Evolutionary conservation across 176 grass and related monocot species (phyloP), one percentile per base, ranked within the genome.

Genomic region (Eleusine coracana): DNA sequence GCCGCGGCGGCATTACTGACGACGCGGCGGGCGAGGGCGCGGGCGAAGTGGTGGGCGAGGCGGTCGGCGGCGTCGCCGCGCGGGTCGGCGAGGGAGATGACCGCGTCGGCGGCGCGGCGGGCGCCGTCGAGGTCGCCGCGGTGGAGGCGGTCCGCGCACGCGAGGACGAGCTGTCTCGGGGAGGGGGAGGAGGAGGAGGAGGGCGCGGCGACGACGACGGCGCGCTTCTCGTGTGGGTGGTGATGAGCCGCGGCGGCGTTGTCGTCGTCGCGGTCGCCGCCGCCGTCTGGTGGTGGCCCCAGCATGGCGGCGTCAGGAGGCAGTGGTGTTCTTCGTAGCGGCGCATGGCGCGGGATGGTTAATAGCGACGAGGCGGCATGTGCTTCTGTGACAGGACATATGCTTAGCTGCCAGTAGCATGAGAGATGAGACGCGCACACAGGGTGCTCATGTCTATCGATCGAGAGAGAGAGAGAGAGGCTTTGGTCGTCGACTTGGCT

Each of bases 371-470:
- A 38, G 59, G 40, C 50, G 56, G 80, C 68, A 36, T 82, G 80
- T 60, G 68, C 96, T 92, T 89, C 80, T 75, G 87, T 89, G 90
- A 89, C 90, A 93, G 88, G 92, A 90, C 96, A 89, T 81, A 89
- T 81, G 82, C 89, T 93, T 80, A 92, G 89, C 91, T 92, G 87
- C 86, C 87, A 89, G 44, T 81, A 91, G 69, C 61, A 95, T 79
- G 21, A 60, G 74, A 73, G 49, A 63, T 87, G 14, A 52, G 14
- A 13, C 50, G 15, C 13, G 16, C 48, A 15, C 41, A 42, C 41
- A 42, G 8, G 14, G 50, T 52, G 50, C 50, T 52, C 14, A 13
- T 50, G 13, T 48, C 7, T 5, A 42, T 42, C 40, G 40, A 42
- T 42, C 40, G 40, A 49, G 46, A 49, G 46, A 49, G 46, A 49